Evolutionary conservation across 2,329 filamentous ascomycete genomes (phyloP).

Genomic region (Cytospora leucostoma): DNA sequence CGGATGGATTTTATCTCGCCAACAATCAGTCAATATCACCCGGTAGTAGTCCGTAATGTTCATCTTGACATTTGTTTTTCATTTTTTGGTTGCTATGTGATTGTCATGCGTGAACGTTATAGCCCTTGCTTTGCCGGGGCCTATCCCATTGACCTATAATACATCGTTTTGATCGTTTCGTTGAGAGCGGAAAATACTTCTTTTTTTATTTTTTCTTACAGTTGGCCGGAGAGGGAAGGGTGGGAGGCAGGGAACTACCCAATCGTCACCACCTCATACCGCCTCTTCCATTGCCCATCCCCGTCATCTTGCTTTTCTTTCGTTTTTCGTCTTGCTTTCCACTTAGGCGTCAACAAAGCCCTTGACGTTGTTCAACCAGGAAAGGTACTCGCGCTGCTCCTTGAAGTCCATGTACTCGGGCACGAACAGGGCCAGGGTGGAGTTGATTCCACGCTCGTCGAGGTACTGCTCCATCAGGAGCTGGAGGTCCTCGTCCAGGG

Average conservation of each 20-base stretch:
- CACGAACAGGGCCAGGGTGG: slow-evolving; percentile 83
- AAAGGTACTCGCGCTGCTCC: slow-evolving; percentile 96
- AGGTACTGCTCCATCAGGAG: slow-evolving; percentile 89
- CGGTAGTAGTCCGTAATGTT: not conserved
- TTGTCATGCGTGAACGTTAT: slow-evolving; percentile 5
- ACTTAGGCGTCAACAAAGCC: slow-evolving; percentile 73
- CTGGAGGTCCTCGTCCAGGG: slow-evolving; percentile 95
- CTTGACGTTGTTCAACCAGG: slow-evolving; percentile 88
- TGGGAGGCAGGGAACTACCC: not conserved
- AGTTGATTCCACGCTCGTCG: slow-evolving; percentile 90
- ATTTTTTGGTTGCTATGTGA: not conserved
- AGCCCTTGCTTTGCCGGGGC: not conserved
- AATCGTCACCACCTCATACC: not conserved
- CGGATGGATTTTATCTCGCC: not conserved
- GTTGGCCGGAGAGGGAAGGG: not conserved
- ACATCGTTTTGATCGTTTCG: slow-evolving; percentile 20
- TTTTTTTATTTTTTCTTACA: slow-evolving; percentile 1
- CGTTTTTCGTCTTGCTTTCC: too few species aligned
- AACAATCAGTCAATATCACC: not conserved
- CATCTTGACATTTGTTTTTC: not conserved
- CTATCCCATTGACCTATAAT: slow-evolving; percentile 11
- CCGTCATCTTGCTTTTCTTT: not conserved
- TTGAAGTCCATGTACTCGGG: slow-evolving; percentile 97
- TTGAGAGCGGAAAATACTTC: slow-evolving; percentile 21
- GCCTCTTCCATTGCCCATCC: not conserved